phyloP scores from a whole-genome alignment of 345 rosid species.

The Eucalyptus sp. region DNA sequence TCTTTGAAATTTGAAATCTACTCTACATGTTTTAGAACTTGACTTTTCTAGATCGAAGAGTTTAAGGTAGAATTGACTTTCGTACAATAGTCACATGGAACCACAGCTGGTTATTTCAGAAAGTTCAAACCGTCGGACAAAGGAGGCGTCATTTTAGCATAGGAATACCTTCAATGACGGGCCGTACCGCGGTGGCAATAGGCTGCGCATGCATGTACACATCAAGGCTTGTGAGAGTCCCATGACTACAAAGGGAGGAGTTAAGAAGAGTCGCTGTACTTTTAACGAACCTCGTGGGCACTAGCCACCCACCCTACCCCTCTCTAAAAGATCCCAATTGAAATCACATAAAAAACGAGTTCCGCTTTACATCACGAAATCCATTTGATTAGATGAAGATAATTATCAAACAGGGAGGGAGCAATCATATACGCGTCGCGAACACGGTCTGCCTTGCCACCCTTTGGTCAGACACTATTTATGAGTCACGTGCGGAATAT shows the following conservation, averaged over 20 bases:
- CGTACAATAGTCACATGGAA: background rate
- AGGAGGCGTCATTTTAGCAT: background rate
- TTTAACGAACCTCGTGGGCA: background rate
- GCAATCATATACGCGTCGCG: background rate
- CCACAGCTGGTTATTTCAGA: background rate
- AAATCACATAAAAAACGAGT: background rate
- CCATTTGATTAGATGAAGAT: background rate
- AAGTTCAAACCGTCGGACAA: background rate
- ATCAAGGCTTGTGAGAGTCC: background rate
- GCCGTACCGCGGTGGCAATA: background rate
- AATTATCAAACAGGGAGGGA: background rate
- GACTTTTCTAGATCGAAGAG: no score
- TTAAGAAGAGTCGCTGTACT: background rate
- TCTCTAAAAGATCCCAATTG: background rate
- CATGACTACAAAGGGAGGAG: background rate
- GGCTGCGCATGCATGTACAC: background rate
- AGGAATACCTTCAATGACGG: background rate
- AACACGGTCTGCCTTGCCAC: background rate
- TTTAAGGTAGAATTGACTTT: fast-evolving
- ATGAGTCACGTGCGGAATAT: background rate
- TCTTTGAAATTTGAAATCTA: background rate
- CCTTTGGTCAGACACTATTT: background rate
- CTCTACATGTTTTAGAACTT: background rate
- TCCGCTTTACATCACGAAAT: background rate
- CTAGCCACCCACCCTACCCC: background rate